Evolutionary conservation across 139 green algal genomes (phyloP), one percentile per base, ranked within the genome.

Genomic region (Edaphochlamys debaryana): DNA sequence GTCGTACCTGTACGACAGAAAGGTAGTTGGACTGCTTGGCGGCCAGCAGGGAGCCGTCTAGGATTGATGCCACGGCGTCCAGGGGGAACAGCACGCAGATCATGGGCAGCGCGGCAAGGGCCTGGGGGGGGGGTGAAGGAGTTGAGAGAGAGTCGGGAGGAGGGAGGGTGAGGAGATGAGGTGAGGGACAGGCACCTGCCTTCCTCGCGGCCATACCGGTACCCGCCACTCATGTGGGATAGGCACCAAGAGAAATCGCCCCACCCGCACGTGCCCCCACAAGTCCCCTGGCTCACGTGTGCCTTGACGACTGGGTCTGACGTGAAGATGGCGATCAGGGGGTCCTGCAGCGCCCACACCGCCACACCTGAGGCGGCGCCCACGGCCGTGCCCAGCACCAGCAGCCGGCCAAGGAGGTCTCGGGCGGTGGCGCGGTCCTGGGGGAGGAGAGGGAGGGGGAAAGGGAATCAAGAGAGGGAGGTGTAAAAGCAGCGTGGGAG

Each of bases 41-140:
- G 27, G 89, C 89, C 64, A 93, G 84, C 8, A 93, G 60, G 2
- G 80, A 63, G 30, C 89, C 89, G 58, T 93, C 89, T 81, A 90
- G 86, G 64, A 93, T 91, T 36, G 71, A 85, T 0, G 86, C 86
- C 1, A 54, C 84, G 13, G 89, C 89, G 66, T 93, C 89, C 11
- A 91, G 0, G 3, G 89, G 89, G 54, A 93, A 87, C 19, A 85
- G 69, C 23, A 78, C 4, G 56, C 50, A 69, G 20, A 93, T 70
- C 56, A 93, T 34, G 23, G 89, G 89, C 60, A 93, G 70, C n/a
- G 88, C 86, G 3, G 74, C 9, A 67, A 89, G 17, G 4, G 87
- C 85, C 79, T 89, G 84, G 8, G 58, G 5, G n/a, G 25, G 19
- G 30, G 19, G 42, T 38, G 15, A 7, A 4, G 37, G 27, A 30